Base-by-base conservation (phyloP, 768 basidiomycete species). In the Psilocybe tampanensis region DNA sequence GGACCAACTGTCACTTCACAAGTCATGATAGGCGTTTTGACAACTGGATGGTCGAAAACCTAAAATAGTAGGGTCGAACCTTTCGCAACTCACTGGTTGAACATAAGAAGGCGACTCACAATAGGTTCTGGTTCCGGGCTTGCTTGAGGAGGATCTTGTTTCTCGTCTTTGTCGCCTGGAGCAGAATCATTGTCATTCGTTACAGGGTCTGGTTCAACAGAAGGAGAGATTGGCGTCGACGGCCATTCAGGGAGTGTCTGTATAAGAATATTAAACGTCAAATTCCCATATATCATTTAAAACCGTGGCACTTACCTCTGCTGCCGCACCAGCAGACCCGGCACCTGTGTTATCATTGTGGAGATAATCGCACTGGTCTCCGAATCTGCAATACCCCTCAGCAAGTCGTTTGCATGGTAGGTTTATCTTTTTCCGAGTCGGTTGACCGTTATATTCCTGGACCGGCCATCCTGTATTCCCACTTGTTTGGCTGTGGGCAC, bases 1-100 rank as follows among this genome's bases (percentile, higher is more conserved):
- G 66, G 51, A 8, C 73, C 74, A 59, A 76, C 77, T 0, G 54
- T 45, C 21, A 79, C 72, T 22, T 60, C 60, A 55, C 72, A 72
- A 45, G 68, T 66, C 60, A 69, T 67, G 23, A 74, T 60, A 44
- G 54, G 60, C 3, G 68, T 66, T 24, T 67, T 63, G 36, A 68
- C 55, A 4, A 44, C 15, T 6, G 61, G 66, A 51, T 66, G 62
- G 3, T 66, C 59, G 21, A 62, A 61, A 48, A 60, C 42, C 66
- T 67, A 55, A 9, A 44, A 32, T n/a, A 22, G 29, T 18, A 29
- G 3, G 24, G 39, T 18, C n/a, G 6, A 26, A 12, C 29, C 29
- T 23, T 52, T 9, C 3, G 2, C 22, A 18, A 12, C n/a, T 34
- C 19, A 15, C 17, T 22, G n/a, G n/a, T n/a, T n/a, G n/a, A n/a